A percentile compares a stretch with the other conserved stretches of the same genome.
Conservation (phyloP, 495 filamentous ascomycete genomes). For the Staphylotrichum longicolle region DNA sequence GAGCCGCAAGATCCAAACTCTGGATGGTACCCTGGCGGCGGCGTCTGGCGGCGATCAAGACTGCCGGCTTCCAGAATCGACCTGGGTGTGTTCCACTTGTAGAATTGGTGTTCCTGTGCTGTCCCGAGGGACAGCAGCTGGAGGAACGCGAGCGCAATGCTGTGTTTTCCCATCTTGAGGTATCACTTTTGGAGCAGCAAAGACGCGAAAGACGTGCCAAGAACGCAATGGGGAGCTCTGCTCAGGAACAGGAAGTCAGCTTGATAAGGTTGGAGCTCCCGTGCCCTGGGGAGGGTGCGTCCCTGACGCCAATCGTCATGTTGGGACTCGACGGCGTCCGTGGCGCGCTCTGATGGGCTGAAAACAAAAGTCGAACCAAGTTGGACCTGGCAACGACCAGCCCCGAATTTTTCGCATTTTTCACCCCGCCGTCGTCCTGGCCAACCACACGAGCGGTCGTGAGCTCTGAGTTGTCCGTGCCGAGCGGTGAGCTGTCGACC, state of each 20-base stretch:
- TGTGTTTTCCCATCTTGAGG: constrained; percentile 10
- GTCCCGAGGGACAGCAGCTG: constrained; percentile 6
- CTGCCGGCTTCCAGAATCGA: not conserved
- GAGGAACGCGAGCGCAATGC: constrained; percentile 4
- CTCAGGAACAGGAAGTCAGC: constrained; percentile 20
- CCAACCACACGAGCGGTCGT: constrained; percentile 20
- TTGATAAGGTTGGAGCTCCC: constrained; percentile 3
- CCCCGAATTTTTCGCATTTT: constrained; percentile 12
- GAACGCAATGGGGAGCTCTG: not conserved
- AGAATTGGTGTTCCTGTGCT: constrained; percentile 23
- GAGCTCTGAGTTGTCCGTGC: constrained; percentile 4
- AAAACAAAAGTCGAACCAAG: not conserved
- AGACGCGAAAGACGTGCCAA: constrained; percentile 10
- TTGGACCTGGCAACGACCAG: not conserved
- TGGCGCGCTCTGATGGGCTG: constrained; percentile 33
- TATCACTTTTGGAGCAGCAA: not conserved
- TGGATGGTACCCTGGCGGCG: constrained; percentile 31
- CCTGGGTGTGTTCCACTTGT: constrained; percentile 20
- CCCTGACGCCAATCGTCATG: constrained; percentile 8
- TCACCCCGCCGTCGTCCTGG: constrained; percentile 17
- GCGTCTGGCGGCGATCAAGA: constrained; percentile 27
- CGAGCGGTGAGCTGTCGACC: constrained; percentile 17
- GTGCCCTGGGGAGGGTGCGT: constrained; percentile 4
- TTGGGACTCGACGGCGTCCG: constrained; percentile 13
- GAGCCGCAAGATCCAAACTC: constrained; percentile 34